Percentiles rank a stretch among this genome's conserved stretches.
phyloP scores from a whole-genome alignment of 305 asterid genomes.

The Plantago lanceolata region DNA sequence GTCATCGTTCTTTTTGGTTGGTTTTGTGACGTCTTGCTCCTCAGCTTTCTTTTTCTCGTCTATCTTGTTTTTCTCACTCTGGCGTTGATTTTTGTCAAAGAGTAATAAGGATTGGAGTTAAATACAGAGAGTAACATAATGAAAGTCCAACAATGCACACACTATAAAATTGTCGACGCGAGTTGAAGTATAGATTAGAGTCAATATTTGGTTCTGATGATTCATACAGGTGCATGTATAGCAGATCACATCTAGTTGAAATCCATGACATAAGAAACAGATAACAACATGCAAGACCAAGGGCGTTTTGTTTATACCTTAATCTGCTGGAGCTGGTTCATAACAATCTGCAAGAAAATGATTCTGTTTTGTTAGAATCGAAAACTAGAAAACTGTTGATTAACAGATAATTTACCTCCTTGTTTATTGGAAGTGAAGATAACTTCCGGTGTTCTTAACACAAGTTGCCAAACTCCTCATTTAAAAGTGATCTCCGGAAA shows the following conservation, averaged over 20 bases:
- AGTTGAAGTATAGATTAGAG: too few species aligned
- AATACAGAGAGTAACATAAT: neutral
- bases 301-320: slow-evolving; percentile 41
- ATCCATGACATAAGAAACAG: too few species aligned
- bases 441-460: neutral
- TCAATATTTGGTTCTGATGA: too few species aligned
- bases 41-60: slow-evolving; percentile 50
- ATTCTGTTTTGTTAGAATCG: slow-evolving; percentile 14
- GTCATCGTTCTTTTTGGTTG: neutral
- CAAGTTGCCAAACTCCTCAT: neutral
- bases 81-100: slow-evolving; percentile 9
- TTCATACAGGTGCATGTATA: too few species aligned
- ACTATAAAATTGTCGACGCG: neutral
- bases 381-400: slow-evolving; percentile 3
- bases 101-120: slow-evolving; percentile 7
- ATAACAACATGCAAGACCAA: neutral
- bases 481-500: too few species aligned
- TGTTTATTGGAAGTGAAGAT: neutral
- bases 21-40: slow-evolving; percentile 32
- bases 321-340: slow-evolving; percentile 56
- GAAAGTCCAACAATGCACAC: neutral
- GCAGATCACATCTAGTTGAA: too few species aligned
- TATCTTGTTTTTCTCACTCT: slow-evolving; percentile 49
- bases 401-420: neutral
- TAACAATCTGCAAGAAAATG: slow-evolving; percentile 50